Base-by-base conservation (phyloP, 306 rosid species). In the Cicer yamashitae region DNA sequence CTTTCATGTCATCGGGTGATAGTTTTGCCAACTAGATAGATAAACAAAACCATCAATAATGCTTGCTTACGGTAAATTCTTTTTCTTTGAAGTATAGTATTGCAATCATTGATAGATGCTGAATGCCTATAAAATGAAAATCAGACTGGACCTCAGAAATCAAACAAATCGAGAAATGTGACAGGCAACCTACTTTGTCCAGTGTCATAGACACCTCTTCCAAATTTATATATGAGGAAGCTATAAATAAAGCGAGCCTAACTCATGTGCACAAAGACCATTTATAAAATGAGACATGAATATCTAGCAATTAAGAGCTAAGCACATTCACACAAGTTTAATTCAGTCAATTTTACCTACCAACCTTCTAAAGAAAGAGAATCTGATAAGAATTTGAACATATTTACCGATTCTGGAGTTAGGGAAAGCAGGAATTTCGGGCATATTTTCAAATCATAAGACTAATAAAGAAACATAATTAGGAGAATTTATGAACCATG, bases 1-100 rank as follows among this genome's bases (percentile, higher is more conserved):
- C 89, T 83, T 90, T 91, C 97, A 94, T 87, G 86, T 94, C 97
- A 70, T 89, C 94, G 0, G 52, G 76, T 78, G 98, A 85, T 73
- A 94, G 78, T 85, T 66, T 90, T 54, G 98, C 98, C 85, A 94
- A 81, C 98, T 94, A 84, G 53, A 79, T 72, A 17, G 39, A 81
- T 43, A 67, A 74, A 75, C 22, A 71, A 66, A 78, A 57, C 48
- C 50, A 70, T 73, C 63, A 80, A 51, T 61, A 61, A 66, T 54
- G 4, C 41, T 67, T 46, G 54, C 18, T 74, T 11, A 64, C 1
- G 5, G 51, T 22, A 43, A 61, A 68, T 53, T 71, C 38, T 17
- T 60, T 47, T 40, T 46, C 22, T 17, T 46, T 54, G 59, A 45
- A 39, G 69, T 25, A 8, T 14, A 71, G 20, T 52, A 20, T 44